These are phyloP conservation scores for Cotoneaster glaucophyllus DNA, from an alignment of 306 rosid genomes.

Conservation along the genomic window DNA sequence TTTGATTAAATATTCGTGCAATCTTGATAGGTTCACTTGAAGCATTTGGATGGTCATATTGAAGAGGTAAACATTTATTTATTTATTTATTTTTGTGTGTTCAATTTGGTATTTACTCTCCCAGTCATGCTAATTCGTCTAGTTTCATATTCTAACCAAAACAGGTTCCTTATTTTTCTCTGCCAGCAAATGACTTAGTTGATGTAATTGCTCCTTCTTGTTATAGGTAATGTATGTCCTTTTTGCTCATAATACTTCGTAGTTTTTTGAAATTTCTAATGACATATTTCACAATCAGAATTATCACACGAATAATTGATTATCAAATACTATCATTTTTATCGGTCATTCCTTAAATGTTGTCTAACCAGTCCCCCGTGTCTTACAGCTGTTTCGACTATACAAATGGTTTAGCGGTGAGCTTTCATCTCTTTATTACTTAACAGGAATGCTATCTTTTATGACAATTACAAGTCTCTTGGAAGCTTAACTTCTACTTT, in stretches of 20 bases:
- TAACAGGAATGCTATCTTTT: slow-evolving; percentile 8
- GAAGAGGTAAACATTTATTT: slow-evolving; percentile 59
- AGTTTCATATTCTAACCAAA: slow-evolving; percentile 29
- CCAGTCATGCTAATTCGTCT: slow-evolving; percentile 27
- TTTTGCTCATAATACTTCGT: neutral
- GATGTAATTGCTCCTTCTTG: slow-evolving; percentile 99
- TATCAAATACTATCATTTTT: neutral
- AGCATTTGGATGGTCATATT: slow-evolving; percentile 93
- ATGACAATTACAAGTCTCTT: neutral
- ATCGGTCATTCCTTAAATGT: slow-evolving; percentile 5
- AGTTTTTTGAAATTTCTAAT: neutral
- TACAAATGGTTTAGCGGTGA: slow-evolving; percentile 89
- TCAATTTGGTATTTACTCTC: slow-evolving; percentile 15
- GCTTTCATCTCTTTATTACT: slow-evolving; percentile 20
- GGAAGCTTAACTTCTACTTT: neutral
- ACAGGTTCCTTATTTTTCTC: slow-evolving; percentile 98
- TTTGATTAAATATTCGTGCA: neutral
- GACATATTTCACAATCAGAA: neutral
- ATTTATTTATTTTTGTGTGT: neutral
- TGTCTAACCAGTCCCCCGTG: slow-evolving; percentile 18
- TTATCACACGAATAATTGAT: neutral
- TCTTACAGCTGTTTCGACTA: slow-evolving; percentile 88
- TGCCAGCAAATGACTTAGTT: slow-evolving; percentile 94
- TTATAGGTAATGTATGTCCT: slow-evolving; percentile 54
- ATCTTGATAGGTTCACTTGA: slow-evolving; percentile 66